Evolutionary conservation across 768 basidiomycete species (phyloP), one percentile per base, ranked within the genome.

Genomic region (Naematelia encephala): DNA sequence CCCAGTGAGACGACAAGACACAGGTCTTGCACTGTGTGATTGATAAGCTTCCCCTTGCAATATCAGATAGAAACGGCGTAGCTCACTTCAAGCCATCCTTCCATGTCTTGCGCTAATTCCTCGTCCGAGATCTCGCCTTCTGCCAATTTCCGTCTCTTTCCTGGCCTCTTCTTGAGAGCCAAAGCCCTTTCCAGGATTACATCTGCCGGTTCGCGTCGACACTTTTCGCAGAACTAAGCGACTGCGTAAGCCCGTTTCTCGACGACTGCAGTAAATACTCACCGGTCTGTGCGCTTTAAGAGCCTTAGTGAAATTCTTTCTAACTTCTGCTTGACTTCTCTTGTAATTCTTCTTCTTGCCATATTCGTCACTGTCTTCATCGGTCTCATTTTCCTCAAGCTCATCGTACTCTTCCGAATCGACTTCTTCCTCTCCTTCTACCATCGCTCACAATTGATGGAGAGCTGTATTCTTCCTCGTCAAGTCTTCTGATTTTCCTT

Each of bases 61-160:
- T n/a, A n/a, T n/a, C n/a, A n/a, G n/a, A n/a, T n/a, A n/a, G n/a
- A n/a, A n/a, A n/a, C n/a, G 34, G 34, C 16, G 4, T 16, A 12
- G 47, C 62, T 60, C 45, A 73, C 71, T 54, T 70, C 69, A 4
- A 73, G 45, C 71, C 71, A 73, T 11, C 68, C 71, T 46, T 62
- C 57, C 27, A 73, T 39, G 8, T 22, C 23, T 25, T 62, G 29
- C 21, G 69, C 66, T 19, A 62, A 48, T 52, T 73, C 71, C 22
- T 64, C 64, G 47, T 68, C 68, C 28, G 55, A 61, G 4, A 73
- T 53, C 42, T 46, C 57, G 56, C 63, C 66, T 4, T 66, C 66
- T 45, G 68, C 63, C 49, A 52, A 25, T 21, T 64, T 61, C 54
- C 57, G 49, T 42, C 53, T 59, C 28, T 44, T 56, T 0, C 58